Evolutionary conservation across 2,329 filamentous ascomycete species (phyloP), one percentile per base, ranked within the genome.

Genomic region (Cladosporium cucumerinum): DNA sequence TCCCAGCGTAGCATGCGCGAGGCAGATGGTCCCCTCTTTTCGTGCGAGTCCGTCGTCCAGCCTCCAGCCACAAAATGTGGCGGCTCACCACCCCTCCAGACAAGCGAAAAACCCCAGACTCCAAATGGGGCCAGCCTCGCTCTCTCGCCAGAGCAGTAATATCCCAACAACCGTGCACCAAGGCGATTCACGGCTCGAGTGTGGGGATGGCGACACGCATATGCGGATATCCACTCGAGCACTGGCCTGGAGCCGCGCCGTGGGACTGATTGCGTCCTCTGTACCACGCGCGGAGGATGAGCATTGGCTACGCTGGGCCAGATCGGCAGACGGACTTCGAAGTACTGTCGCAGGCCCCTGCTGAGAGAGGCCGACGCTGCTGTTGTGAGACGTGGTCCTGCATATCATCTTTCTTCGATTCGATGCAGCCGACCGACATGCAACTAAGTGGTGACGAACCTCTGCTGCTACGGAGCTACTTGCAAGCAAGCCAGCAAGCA

Each of bases 141-240:
- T 34, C 32, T 14, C 57, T 58, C 57, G 39, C 36, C 34, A 58
- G 55, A 43, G 21, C n/a, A n/a, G n/a, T n/a, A n/a, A 18, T 23
- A 28, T 51, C 34, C 25, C 39, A 26, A 60, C 57, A 30, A 48
- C 57, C 57, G 57, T 60, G 57, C 57, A 26, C 25, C 25, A 34
- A 14, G 39, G 43, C 48, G 61, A 57, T 57, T 48, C 36, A 36
- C 51, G 61, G 51, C 39, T 26, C 28, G 43, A 63, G 61, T 63
- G 61, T 63, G 61, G 61, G 61, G 61, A 63, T 63, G 51, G 61
- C 61, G 51, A 63, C 51, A 63, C 43, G 25, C 28, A 48, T 34
- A 32, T 57, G 61, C 46, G 61, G 61, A 39, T 30, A 52, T 49
- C 51, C 36, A 52, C 46, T 61, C 58, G 39, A 61, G 58, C 58